A percentile compares a stretch with the other conserved stretches of the same genome.
Evolutionary conservation across 2,329 filamentous ascomycete species (phyloP).

Genomic region (Exophiala xenobiotica): DNA sequence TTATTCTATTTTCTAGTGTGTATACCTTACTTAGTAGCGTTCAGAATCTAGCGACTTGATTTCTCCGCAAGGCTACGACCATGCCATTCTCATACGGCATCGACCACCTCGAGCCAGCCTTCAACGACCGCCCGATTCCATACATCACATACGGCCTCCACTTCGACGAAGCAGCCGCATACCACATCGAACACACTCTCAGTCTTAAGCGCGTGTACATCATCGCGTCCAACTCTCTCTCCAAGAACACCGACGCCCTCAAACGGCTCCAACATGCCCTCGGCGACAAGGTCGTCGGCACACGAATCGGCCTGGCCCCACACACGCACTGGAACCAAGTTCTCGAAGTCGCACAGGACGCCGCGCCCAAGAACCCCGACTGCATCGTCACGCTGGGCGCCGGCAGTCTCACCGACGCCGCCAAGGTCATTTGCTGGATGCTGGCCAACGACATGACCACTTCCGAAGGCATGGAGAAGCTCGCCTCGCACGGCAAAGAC

Average conservation of each 20-base stretch:
- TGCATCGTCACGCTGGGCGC: constrained; percentile 56
- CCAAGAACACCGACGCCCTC: constrained; percentile 48
- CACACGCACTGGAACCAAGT: constrained; percentile 57
- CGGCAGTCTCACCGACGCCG: constrained; percentile 57
- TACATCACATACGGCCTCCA: constrained; percentile 50
- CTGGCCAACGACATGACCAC: constrained; percentile 50
- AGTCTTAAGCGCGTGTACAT: constrained; percentile 50
- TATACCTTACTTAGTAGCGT: too few species aligned
- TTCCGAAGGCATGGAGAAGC: constrained; percentile 40
- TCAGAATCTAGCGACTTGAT: too few species aligned
- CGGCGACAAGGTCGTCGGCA: constrained; percentile 45
- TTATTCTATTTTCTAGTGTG: too few species aligned
- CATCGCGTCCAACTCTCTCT: constrained; percentile 52
- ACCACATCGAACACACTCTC: constrained; percentile 49
- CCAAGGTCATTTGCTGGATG: constrained; percentile 53
- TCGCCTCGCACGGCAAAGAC: constrained; percentile 32
- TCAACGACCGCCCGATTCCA: constrained; percentile 39
- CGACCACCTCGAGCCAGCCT: constrained; percentile 41
- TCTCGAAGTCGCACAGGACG: constrained; percentile 43
- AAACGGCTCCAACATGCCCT: constrained; percentile 44
- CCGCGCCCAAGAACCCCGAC: constrained; percentile 37
- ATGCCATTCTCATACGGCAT: constrained; percentile 20
- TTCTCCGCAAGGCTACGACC: too few species aligned
- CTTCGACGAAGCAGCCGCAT: constrained; percentile 46
- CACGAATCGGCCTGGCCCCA: constrained; percentile 52